These are phyloP conservation scores for Sporobolomyces roseus DNA, from an alignment of 768 basidiomycete species.

Conservation along the genomic window DNA sequence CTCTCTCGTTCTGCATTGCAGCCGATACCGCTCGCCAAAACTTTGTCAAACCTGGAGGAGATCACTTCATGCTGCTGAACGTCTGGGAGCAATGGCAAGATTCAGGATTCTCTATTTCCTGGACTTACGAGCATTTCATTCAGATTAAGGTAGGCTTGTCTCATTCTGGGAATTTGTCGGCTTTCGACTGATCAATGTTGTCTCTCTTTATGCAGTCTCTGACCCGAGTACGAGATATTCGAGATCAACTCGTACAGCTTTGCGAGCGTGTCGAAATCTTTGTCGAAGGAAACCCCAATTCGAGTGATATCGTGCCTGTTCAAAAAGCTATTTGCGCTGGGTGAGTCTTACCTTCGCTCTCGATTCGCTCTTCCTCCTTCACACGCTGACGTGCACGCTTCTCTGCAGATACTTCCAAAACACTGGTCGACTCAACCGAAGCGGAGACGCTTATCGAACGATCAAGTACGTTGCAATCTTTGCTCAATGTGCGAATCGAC, in stretches of 20 bases:
- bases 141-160: conserved; percentile 33
- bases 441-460: conserved; percentile 94
- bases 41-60: conserved; percentile 90
- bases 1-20: conserved; percentile 54
- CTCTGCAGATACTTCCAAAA: conserved; percentile 39
- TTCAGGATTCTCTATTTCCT: conserved; percentile 92
- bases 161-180: not conserved
- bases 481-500: not conserved
- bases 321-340: conserved; percentile 92
- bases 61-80: conserved; percentile 95
- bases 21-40: conserved; percentile 97
- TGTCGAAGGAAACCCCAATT: conserved; percentile 78
- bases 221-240: conserved; percentile 88
- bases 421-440: conserved; percentile 86
- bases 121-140: conserved; percentile 72
- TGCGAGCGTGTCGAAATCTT: conserved; percentile 97
- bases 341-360: not conserved
- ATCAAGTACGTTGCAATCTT: conserved; percentile 54
- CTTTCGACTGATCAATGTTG: not conserved
- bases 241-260: conserved; percentile 80
- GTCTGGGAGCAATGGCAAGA: conserved; percentile 99
- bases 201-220: conserved; percentile 59
- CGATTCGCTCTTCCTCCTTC: not conserved
- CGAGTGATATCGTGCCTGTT: conserved; percentile 84
- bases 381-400: not conserved